A percentile compares a stretch with the other conserved stretches of the same genome.
Evolutionary conservation across 2,329 filamentous ascomycete species (phyloP).

Genomic region (Venturiaceae sp.): DNA sequence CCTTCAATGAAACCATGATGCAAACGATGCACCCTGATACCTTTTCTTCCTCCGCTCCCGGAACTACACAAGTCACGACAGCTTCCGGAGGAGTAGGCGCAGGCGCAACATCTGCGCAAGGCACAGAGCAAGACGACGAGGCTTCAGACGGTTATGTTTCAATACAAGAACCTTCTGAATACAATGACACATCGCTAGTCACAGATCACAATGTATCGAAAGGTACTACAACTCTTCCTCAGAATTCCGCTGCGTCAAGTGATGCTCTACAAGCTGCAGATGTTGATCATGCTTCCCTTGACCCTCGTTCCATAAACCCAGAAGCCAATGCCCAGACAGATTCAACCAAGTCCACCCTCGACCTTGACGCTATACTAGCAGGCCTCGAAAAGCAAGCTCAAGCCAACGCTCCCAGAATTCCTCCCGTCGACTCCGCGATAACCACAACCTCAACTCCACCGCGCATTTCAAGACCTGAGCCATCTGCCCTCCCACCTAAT

Average conservation of each 20-base stretch:
- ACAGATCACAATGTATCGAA: not conserved
- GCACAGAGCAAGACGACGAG: not conserved
- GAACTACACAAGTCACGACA: not conserved
- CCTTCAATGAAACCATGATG: slow-evolving; percentile 47
- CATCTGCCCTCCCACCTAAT: slow-evolving; percentile 12
- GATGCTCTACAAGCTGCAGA: not conserved
- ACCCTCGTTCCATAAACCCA: not conserved
- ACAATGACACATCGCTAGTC: not conserved
- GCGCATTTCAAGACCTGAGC: not conserved
- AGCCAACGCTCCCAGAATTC: not conserved
- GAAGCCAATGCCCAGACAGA: not conserved
- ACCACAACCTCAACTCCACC: slow-evolving; percentile 12
- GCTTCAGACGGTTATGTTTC: not conserved
- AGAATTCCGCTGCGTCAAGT: not conserved
- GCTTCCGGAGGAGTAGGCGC: not conserved
- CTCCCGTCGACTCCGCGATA: not conserved
- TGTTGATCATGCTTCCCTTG: slow-evolving; percentile 1
- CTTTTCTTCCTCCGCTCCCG: not conserved
- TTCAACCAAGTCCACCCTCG: not conserved
- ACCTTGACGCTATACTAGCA: slow-evolving; percentile 2
- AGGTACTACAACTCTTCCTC: not conserved
- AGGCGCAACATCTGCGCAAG: not conserved
- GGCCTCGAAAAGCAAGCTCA: not conserved
- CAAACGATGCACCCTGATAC: slow-evolving; percentile 5
- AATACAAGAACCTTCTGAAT: not conserved